These are phyloP conservation scores for Boehmeria nivea DNA, from an alignment of 306 rosid genomes.

Conservation along the genomic window DNA sequence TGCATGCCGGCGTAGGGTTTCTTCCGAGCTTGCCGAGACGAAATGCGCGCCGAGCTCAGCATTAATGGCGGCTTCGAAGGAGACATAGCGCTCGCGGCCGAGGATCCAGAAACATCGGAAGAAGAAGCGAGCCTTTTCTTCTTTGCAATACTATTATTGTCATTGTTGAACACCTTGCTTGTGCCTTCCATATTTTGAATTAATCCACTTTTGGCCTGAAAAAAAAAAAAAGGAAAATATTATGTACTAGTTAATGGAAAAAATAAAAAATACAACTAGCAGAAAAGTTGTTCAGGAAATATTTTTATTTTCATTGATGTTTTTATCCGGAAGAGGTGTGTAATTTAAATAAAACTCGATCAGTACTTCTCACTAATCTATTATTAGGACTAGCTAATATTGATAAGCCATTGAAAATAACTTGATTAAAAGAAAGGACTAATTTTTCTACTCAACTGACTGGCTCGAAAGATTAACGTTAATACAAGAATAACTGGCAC, in stretches of 20 bases:
- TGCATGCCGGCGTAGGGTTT: neutral
- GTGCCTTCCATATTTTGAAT: too few species aligned
- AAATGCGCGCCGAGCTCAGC: neutral
- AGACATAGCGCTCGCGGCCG: neutral
- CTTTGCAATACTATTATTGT: neutral
- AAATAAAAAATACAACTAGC: too few species aligned
- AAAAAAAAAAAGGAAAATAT: too few species aligned
- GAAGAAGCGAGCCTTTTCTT: neutral
- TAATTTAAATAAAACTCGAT: too few species aligned
- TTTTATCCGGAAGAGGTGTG: too few species aligned
- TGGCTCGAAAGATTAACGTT: neutral
- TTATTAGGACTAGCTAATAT: neutral
- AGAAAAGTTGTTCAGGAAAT: too few species aligned
- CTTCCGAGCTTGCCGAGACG: conserved; percentile 12
- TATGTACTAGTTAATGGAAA: too few species aligned
- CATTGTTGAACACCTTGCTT: too few species aligned
- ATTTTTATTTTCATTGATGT: too few species aligned
- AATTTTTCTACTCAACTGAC: neutral
- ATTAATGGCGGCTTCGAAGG: neutral
- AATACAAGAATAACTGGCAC: neutral
- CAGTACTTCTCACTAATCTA: neutral
- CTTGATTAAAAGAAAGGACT: neutral
- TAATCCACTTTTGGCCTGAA: too few species aligned
- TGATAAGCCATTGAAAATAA: neutral
- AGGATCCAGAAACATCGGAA: too few species aligned